These are phyloP conservation scores for Aurantiochytrium sp. DNA, from an alignment of 108 stramenopile species.

Conservation along the genomic window DNA sequence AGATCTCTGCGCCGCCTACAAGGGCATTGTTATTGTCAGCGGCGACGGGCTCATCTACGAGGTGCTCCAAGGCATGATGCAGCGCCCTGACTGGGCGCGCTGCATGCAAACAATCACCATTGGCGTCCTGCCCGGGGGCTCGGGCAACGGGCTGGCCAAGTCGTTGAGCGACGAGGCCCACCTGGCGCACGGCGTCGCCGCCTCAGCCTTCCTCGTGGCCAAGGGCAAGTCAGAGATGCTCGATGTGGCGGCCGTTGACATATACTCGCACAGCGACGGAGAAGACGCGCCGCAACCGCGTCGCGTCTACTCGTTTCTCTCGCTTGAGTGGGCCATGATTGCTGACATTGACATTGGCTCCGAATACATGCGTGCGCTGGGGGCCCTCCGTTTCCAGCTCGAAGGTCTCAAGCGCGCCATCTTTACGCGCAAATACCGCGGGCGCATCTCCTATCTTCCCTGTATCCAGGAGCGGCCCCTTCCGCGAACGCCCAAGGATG, in stretches of 20 bases:
- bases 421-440: not conserved
- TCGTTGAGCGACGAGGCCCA: not conserved
- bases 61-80: constrained; percentile 15
- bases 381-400: not conserved
- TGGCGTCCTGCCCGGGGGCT: constrained; percentile 15
- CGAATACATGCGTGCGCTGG: not conserved
- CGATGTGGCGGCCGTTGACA: not conserved
- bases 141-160: not conserved
- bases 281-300: not conserved
- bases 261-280: not conserved
- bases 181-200: not conserved
- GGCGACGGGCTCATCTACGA: not conserved
- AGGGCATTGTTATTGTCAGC: constrained; percentile 10
- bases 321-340: not conserved
- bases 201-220: not conserved
- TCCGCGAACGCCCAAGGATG: not conserved
- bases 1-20: not conserved
- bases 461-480: not conserved
- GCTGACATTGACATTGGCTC: constrained; percentile 13
- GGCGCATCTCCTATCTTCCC: not conserved
- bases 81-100: not conserved
- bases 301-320: not conserved
- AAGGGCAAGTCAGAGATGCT: not conserved
- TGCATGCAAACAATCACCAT: not conserved
- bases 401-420: not conserved